Evolutionary conservation across 2,329 filamentous ascomycete species (phyloP).

Genomic region (Epichloe amarillans): DNA sequence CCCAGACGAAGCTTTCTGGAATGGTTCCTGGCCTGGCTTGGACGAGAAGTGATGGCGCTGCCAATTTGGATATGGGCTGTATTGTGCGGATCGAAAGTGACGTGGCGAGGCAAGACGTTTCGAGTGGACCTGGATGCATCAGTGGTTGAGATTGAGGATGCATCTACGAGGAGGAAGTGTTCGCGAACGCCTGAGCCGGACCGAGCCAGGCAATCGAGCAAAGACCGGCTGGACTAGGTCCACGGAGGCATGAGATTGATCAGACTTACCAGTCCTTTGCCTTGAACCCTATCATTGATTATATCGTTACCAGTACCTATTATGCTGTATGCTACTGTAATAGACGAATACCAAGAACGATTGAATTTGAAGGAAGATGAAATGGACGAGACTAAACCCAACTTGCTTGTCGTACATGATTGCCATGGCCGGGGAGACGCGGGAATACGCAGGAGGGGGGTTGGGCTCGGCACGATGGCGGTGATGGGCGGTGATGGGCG

Average conservation of each 20-base stretch:
- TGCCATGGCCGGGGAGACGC: background rate
- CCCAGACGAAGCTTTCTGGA: constrained; percentile 45
- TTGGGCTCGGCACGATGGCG: background rate
- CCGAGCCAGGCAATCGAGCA: constrained; percentile 11
- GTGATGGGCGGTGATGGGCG: background rate
- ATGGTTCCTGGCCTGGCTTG: constrained; percentile 76
- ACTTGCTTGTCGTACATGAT: background rate
- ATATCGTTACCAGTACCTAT: constrained; percentile 1
- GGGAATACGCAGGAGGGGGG: background rate
- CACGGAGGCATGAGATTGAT: background rate
- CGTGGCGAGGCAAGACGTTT: constrained; percentile 77
- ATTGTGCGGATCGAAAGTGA: constrained; percentile 72
- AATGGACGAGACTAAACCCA: background rate
- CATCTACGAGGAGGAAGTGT: background rate
- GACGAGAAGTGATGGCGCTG: constrained; percentile 67
- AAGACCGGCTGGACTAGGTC: constrained; percentile 14
- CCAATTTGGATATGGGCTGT: constrained; percentile 89
- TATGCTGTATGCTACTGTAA: background rate
- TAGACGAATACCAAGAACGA: background rate
- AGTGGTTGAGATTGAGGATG: constrained; percentile 35
- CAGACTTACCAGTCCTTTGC: background rate
- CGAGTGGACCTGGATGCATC: constrained; percentile 74
- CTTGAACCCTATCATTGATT: background rate
- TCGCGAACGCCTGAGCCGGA: constrained; percentile 12
- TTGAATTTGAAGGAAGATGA: background rate